phyloP scores from a whole-genome alignment of 441 rosid species.

The Pelargonium fulgidum region DNA sequence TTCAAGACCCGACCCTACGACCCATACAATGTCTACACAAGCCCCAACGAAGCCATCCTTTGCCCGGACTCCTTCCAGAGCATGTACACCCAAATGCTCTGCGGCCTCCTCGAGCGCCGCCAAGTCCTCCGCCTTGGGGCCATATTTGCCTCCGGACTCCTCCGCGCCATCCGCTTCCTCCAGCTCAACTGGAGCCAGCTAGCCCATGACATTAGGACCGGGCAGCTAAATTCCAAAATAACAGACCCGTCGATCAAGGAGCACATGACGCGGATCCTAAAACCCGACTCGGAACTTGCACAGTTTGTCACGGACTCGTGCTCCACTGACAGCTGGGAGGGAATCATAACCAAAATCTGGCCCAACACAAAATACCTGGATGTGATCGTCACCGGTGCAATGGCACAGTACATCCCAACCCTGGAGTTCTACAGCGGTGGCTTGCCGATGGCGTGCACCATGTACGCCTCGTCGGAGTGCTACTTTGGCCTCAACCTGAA shows the following conservation, averaged over 20 bases:
- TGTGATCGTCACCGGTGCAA: conserved; percentile 88
- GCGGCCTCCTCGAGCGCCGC: neutral
- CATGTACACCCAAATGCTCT: neutral
- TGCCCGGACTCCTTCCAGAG: neutral
- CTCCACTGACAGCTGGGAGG: conserved; percentile 52
- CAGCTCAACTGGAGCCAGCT: conserved; percentile 29
- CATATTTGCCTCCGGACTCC: neutral
- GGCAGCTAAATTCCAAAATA: conserved; percentile 38
- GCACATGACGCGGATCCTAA: conserved; percentile 35
- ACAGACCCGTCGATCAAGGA: conserved; percentile 40
- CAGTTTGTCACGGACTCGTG: conserved; percentile 46
- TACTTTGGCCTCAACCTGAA: conserved; percentile 85
- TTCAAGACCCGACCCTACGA: conserved; percentile 75
- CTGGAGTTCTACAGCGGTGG: conserved; percentile 74
- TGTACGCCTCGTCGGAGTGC: conserved; percentile 95
- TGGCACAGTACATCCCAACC: conserved; percentile 90
- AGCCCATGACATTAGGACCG: conserved; percentile 51
- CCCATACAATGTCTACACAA: conserved; percentile 73
- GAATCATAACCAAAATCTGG: conserved; percentile 49
- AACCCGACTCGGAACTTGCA: conserved; percentile 49
- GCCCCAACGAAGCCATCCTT: conserved; percentile 58
- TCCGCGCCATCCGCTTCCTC: neutral
- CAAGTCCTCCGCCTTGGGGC: neutral
- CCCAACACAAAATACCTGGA: conserved; percentile 81
- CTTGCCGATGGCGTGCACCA: conserved; percentile 74